Base-by-base conservation (phyloP, 164 flowering plant species). In the Berberis thunbergii region DNA sequence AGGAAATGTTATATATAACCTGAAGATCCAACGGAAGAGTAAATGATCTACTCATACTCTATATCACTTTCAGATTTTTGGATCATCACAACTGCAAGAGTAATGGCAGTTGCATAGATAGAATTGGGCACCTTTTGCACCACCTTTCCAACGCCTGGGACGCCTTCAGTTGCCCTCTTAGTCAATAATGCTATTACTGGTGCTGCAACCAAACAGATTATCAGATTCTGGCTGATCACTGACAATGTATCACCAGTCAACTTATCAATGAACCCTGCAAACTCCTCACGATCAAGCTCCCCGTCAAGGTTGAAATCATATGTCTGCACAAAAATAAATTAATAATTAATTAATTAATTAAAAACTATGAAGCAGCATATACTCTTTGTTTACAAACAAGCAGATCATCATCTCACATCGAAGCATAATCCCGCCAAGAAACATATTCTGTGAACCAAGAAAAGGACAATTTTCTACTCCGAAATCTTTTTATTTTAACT, bases 91-190 rank as follows among this genome's bases (percentile, higher is more conserved):
- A 88, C 75, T 10, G 81, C 87, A 53, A 88, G 87, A 59, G 96
- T 84, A 8, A 92, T 75, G 7, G 86, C 72, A 49, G 91, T 78
- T 26, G 96, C 96, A 61, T 80, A 92, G n/a, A 88, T 65, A 7
- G 96, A 81, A 70, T 64, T 85, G 41, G 98, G 98, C 11, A 92
- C 2, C 76, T 71, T 89, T 63, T 89, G 91, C 71, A 92, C 86
- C 72, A 86, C 83, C 68, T 79, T 88, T n/a, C 98, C 98, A 7
- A 92, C 79, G 0, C 81, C 82, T 1, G 98, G 98, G 44, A 92
- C 84, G 1, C 96, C 91, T 65, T 89, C 98, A 0, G 98, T 92
- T 40, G 88, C 80, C 74, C 72, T 83, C 76, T 92, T 92, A 55
- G 96, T 83, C 59, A 83, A 67, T 66, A 92, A 52, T 49, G 98